Evolutionary conservation across 2,329 filamentous ascomycete species (phyloP).

Genomic region (Cladorrhinum sp.): DNA sequence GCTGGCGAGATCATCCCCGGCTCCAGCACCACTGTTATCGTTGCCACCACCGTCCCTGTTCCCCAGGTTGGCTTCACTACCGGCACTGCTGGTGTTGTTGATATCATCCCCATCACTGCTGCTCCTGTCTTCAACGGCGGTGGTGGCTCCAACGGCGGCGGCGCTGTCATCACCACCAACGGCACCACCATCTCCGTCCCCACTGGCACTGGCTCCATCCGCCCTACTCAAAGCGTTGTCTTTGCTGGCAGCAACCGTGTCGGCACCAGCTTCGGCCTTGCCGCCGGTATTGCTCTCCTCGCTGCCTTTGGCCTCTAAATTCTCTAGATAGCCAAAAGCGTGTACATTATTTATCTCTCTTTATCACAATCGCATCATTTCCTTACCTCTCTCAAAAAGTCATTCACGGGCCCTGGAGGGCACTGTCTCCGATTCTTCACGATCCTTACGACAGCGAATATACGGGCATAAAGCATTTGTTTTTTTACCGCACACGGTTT

Average conservation of each 20-base stretch:
- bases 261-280: conserved; percentile 44
- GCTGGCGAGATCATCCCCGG: conserved; percentile 47
- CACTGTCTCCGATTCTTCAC: conserved; percentile 48
- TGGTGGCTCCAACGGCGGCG: conserved; percentile 22
- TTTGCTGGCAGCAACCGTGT: conserved; percentile 35
- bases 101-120: conserved; percentile 41
- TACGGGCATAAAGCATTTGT: conserved; percentile 23
- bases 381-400: conserved; percentile 4
- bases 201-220: conserved; percentile 34
- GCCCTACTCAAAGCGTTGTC: conserved; percentile 37
- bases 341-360: conserved; percentile 9
- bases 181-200: conserved; percentile 36
- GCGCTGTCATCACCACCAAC: conserved; percentile 25
- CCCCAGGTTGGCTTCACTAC: conserved; percentile 52
- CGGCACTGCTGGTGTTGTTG: conserved; percentile 35
- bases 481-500: background rate
- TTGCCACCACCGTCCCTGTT: conserved; percentile 49
- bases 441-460: conserved; percentile 51
- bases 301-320: conserved; percentile 48
- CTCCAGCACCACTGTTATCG: conserved; percentile 47
- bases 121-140: conserved; percentile 27
- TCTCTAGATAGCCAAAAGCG: conserved; percentile 4
- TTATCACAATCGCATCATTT: background rate
- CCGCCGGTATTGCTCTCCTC: conserved; percentile 43
- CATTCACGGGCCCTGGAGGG: conserved; percentile 2